Base-by-base conservation (phyloP, 768 basidiomycete species). In the Boletus rubropictus region DNA sequence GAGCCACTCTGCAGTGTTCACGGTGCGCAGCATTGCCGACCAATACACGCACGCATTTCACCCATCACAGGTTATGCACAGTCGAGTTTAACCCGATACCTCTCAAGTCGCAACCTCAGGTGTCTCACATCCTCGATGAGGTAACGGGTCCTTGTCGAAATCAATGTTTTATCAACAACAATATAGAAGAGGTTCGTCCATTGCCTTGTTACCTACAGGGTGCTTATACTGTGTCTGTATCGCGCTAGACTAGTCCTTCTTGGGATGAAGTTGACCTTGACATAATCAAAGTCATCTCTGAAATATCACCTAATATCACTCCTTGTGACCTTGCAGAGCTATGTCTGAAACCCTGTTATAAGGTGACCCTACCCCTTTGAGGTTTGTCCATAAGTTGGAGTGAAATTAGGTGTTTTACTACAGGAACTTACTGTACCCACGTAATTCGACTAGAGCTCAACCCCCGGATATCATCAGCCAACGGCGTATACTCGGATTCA, bases 261-360 rank as follows among this genome's bases (percentile, higher is more conserved):
- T 80, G 80, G 76, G 60, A 52, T 7, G 50, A 55, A 17, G 39
- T 57, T 0, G 77, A 80, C 6, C 44, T 68, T 4, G 69, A 75
- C 29, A 51, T 64, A 0, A 56, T 84, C 3, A 59, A 53, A 18
- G 62, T 60, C 2, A 56, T 79, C 5, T 62, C 78, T 9, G 63
- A 72, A 14, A 59, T 76, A 20, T 64, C 69, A 0, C 75, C 76
- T 7, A 72, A 80, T 38, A 57, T 66, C 4, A 59, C 66, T 0
- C 70, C 81, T 0, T 86, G 84, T 51, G 73, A 80, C 38, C 62
- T 85, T 11, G 76, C 80, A 15, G 57, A 67, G 1, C 63, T 85
- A 14, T 77, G 77, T 58, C 68, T 69, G 9, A 81, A 77, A 50
- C 76, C 81, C 5, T 87, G 85, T 59, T 61, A 63, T 24, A 80